These are phyloP conservation scores for Auriscalpium microsporum DNA, from an alignment of 768 basidiomycete species.

Conservation along the genomic window DNA sequence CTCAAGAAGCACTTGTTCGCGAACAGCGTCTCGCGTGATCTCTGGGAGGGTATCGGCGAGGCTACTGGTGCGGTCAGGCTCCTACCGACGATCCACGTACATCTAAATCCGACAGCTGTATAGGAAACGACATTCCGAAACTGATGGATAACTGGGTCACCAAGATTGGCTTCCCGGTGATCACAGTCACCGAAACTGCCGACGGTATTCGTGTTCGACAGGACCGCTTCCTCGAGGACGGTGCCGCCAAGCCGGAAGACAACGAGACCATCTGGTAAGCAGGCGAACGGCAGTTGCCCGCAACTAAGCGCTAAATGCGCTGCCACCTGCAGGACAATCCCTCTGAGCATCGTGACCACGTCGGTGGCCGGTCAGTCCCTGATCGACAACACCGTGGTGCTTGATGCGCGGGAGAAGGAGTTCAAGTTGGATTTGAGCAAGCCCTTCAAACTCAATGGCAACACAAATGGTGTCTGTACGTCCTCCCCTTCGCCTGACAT, in stretches of 20 bases:
- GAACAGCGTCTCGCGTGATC: conserved; percentile 77
- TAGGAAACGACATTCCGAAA: conserved; percentile 58
- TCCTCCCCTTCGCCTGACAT: conserved; percentile 3
- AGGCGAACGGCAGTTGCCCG: background rate
- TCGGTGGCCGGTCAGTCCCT: conserved; percentile 45
- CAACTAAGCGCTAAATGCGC: background rate
- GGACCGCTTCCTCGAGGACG: conserved; percentile 90
- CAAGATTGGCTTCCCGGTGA: conserved; percentile 84
- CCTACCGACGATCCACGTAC: no score
- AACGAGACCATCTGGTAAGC: conserved; percentile 79
- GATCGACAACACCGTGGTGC: conserved; percentile 54
- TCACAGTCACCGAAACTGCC: conserved; percentile 72
- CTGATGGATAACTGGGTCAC: conserved; percentile 92
- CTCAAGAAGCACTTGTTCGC: conserved; percentile 81
- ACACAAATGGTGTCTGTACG: conserved; percentile 84
- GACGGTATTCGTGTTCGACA: conserved; percentile 75
- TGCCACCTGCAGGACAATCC: conserved; percentile 54
- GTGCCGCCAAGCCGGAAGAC: conserved; percentile 67
- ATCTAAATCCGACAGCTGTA: background rate
- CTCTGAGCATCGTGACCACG: conserved; percentile 64
- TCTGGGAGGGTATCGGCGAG: conserved; percentile 79
- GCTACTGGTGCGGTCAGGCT: conserved; percentile 42
- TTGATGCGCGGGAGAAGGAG: conserved; percentile 58
- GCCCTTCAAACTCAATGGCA: conserved; percentile 86
- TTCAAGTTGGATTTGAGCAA: conserved; percentile 67